Conservation (phyloP, 805 yeast species). For the Candida vartiovaarae region DNA sequence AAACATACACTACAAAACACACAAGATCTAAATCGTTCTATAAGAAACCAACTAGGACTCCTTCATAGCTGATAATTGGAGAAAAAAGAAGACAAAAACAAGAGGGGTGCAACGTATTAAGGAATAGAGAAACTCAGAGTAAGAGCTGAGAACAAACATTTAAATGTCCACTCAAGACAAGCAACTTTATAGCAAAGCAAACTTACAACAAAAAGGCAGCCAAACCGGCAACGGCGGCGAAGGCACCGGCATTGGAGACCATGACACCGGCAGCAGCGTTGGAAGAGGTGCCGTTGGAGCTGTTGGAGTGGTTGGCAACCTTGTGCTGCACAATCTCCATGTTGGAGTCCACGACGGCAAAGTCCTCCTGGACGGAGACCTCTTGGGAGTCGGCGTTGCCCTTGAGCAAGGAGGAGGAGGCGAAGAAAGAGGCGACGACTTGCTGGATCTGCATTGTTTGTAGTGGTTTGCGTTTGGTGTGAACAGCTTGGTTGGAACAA, state of each 20-base stretch:
- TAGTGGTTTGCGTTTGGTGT: background rate
- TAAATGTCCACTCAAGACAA: no score
- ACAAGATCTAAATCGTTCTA: no score
- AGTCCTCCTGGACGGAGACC: constrained; percentile 10
- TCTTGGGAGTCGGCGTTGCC: constrained; percentile 6
- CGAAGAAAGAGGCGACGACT: constrained; percentile 24
- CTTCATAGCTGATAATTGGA: no score
- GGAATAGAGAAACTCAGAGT: background rate
- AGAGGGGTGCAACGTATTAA: background rate
- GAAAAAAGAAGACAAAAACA: no score
- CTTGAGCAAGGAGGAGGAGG: constrained; percentile 18
- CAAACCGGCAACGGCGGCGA: constrained; percentile 21
- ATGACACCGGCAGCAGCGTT: constrained; percentile 20
- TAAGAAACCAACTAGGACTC: no score
- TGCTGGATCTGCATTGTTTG: constrained; percentile 24
- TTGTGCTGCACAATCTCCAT: constrained; percentile 5
- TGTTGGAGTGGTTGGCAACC: constrained; percentile 10
- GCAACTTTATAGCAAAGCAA: background rate
- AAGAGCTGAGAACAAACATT: background rate
- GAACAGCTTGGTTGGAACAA: no score
- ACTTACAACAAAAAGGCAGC: constrained; percentile 22
- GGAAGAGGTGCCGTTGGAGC: constrained; percentile 22
- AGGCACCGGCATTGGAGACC: constrained; percentile 14
- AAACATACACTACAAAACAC: no score
- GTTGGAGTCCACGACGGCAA: constrained; percentile 12